phyloP scores from a whole-genome alignment of 345 rosid genomes.

The Tarenaya hassleriana region DNA sequence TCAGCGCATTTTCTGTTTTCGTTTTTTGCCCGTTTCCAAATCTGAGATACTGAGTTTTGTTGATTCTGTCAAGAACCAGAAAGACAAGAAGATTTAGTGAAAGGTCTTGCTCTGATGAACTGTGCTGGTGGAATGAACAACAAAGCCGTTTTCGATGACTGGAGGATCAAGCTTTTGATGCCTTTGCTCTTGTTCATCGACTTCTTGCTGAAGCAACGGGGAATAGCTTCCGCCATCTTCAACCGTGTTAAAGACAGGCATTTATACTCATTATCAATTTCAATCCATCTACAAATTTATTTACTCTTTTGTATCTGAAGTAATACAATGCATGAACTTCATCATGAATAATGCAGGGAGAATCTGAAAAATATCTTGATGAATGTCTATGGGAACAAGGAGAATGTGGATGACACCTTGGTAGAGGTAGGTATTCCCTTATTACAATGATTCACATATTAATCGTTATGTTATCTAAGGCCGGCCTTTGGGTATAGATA shows the following conservation, averaged over 20 bases:
- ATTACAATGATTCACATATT: neutral
- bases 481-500: too few species aligned
- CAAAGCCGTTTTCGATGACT: conserved; percentile 87
- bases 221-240: conserved; percentile 62
- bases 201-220: conserved; percentile 58
- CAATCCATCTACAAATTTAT: neutral
- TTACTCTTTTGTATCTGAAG: neutral
- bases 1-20: too few species aligned
- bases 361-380: conserved; percentile 53
- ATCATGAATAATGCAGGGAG: conserved; percentile 43
- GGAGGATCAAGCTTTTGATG: conserved; percentile 80
- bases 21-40: too few species aligned
- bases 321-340: neutral
- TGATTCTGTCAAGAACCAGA: conserved; percentile 28
- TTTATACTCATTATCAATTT: conserved; percentile 1
- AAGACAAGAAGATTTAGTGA: conserved; percentile 39
- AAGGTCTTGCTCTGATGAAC: conserved; percentile 75
- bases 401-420: conserved; percentile 68
- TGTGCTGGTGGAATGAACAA: conserved; percentile 98
- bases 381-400: conserved; percentile 72
- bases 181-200: conserved; percentile 76
- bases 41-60: too few species aligned
- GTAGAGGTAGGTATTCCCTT: conserved; percentile 47
- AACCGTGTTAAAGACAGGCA: conserved; percentile 72
- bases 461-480: too few species aligned